Evolutionary conservation across 495 filamentous ascomycete species (phyloP), one percentile per base, ranked within the genome.

Genomic region (Daldinia loculata): DNA sequence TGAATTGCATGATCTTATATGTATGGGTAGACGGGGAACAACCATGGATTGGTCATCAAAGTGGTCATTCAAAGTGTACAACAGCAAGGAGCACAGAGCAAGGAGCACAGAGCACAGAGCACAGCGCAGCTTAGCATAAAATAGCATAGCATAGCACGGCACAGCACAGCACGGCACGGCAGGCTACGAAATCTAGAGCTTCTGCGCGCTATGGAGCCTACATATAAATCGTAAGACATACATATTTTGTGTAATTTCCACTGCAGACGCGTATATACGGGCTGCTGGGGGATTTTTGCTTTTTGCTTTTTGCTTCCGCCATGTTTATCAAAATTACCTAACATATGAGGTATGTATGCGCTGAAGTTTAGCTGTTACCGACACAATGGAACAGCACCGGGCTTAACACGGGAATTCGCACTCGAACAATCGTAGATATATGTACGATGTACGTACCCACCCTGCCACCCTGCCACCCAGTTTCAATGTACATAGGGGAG

Each of bases 141-240:
- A 56, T 36, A 34, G 19, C 15, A 56, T 17, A 38, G 66, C 60
- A 70, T 38, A n/a, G 50, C 50, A 52, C 30, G 30, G 22, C 50
- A 29, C 26, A 12, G 50, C 50, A 51, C 19, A 22, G 19, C 41
- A 11, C 41, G n/a, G 26, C 19, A 27, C 26, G 55, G 43, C 61
- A 61, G 59, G 66, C 50, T 69, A 17, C 29, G 65, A 58, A 48
- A 65, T 58, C 53, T 65, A 65, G 43, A 29, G 15, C 50, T 53
- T 14, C 24, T 29, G 30, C 27, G 26, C 50, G 26, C 7, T 29
- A 53, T 30, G 50, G 22, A 53, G 26, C 50, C 50, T 43, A 59
- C 32, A 22, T 48, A 17, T 45, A 45, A 45, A 2, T 45, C 41
- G 41, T 45, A 22, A 45, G 41, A 17, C 17, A 24, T 48, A 22